phyloP scores from a whole-genome alignment of 192 early-diverging fungal genomes.

The Linnemannia hyalina region DNA sequence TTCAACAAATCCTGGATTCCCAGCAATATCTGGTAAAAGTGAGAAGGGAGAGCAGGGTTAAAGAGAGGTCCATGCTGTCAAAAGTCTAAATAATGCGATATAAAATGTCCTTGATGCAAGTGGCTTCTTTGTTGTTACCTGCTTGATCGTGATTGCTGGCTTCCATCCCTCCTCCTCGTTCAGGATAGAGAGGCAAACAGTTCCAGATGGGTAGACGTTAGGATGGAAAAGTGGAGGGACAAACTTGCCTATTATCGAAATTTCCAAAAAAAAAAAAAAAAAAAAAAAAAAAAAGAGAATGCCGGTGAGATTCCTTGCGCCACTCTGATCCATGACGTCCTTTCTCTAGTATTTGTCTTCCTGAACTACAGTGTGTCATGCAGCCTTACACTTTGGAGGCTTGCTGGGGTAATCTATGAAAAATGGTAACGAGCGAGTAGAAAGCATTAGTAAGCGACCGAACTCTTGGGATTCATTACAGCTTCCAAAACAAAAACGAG shows the following conservation, averaged over 20 bases:
- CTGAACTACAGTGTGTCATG: background rate
- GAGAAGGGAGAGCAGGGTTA: background rate
- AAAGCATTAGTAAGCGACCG: background rate
- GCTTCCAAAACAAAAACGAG: background rate
- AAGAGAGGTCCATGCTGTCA: no score
- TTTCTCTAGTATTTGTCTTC: background rate
- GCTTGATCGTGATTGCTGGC: constrained; percentile 95
- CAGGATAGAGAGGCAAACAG: constrained; percentile 96
- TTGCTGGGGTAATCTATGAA: constrained; percentile 60
- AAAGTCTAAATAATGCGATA: background rate
- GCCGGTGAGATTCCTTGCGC: background rate
- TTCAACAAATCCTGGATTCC: constrained; percentile 93
- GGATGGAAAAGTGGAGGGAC: constrained; percentile 89
- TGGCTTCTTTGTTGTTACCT: constrained; percentile 57
- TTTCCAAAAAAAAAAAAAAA: constrained; percentile 5
- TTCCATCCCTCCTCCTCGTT: constrained; percentile 97
- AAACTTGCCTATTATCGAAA: constrained; percentile 70
- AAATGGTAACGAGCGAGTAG: background rate
- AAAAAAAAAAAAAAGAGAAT: constrained; percentile 9
- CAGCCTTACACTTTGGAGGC: constrained; percentile 59
- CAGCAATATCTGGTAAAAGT: constrained; percentile 77
- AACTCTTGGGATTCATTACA: background rate
- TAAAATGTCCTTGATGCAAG: background rate
- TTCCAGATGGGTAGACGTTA: constrained; percentile 98
- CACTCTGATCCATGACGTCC: background rate